These are phyloP conservation scores for Venturiaceae sp. DNA, from an alignment of 2,329 filamentous ascomycete species.

Conservation along the genomic window DNA sequence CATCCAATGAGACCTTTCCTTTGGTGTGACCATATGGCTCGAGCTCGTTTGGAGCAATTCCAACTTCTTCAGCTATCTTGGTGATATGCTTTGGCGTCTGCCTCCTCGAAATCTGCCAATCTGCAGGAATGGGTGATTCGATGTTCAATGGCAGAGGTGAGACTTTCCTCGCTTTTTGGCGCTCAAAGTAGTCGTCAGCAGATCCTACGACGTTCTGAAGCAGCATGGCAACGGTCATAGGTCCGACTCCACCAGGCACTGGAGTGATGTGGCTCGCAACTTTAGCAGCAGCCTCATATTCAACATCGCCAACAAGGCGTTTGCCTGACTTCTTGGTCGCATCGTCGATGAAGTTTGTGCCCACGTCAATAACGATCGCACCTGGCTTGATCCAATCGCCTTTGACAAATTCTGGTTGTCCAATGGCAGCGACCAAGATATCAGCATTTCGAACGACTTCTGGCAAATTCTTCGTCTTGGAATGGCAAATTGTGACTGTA, in stretches of 20 bases:
- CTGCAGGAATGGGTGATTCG: slow-evolving; percentile 76
- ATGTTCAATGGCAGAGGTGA: slow-evolving; percentile 77
- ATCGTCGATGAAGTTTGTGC: slow-evolving; percentile 92
- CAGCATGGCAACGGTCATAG: slow-evolving; percentile 98
- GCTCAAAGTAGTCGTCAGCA: slow-evolving; percentile 70
- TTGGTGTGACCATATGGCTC: slow-evolving; percentile 95
- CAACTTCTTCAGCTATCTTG: slow-evolving; percentile 72
- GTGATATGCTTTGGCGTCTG: slow-evolving; percentile 92
- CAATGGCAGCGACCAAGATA: slow-evolving; percentile 86
- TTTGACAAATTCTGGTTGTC: slow-evolving; percentile 77
- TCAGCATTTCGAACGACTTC: slow-evolving; percentile 75
- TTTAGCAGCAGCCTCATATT: slow-evolving; percentile 73
- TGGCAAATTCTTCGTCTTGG: slow-evolving; percentile 65
- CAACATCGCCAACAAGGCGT: slow-evolving; percentile 88
- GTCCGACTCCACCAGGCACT: slow-evolving; percentile 91
- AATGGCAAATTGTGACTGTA: slow-evolving; percentile 94
- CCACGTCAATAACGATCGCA: slow-evolving; percentile 93
- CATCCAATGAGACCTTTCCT: slow-evolving; percentile 79
- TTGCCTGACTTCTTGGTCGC: slow-evolving; percentile 84
- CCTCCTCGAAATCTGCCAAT: slow-evolving; percentile 82
- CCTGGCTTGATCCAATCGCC: slow-evolving; percentile 94
- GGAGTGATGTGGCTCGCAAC: slow-evolving; percentile 92
- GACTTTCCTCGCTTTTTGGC: slow-evolving; percentile 70
- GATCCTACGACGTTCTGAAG: slow-evolving; percentile 91
- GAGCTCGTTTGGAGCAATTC: slow-evolving; percentile 78